Evolutionary conservation across 805 yeast genomes (phyloP), one percentile per base, ranked within the genome.

Genomic region (Millerozyma acaciae): DNA sequence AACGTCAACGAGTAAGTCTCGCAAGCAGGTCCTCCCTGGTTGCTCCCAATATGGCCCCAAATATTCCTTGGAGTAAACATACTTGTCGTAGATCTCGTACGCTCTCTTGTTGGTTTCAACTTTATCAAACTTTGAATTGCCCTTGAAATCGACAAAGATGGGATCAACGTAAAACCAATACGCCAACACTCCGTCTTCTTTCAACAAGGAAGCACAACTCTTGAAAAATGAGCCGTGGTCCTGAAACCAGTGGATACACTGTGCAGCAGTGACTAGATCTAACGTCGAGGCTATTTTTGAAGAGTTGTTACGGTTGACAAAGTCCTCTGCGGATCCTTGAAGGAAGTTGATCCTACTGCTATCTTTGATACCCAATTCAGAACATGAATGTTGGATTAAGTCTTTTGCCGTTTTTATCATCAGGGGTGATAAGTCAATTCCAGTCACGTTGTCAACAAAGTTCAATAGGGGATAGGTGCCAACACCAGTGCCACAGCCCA

Each of bases 21-120:
- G 60, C 21, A 89, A 55, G 9, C 72, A 59, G 5, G 50, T 34
- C 30, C 95, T 65, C 0, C 96, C 97, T 0, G 95, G 93, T 44
- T 81, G 83, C 47, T 85, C 84, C 97, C 97, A 89, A 50, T 76
- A 76, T 0, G 79, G 78, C 0, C 89, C 89, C 28, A 82, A 52
- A 27, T 50, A 60, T 2, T 55, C 49, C 0, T 71, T 63, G 17
- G 63, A 67, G 42, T 74, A 74, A 5, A 59, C 62, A 30, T 63
- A 55, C 26, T 65, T 56, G 26, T 55, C 47, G 58, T 70, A 63
- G 14, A 57, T 38, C 7, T 48, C 42, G 18, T 40, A 33, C 1
- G 63, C 61, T 24, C 35, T 48, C 15, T 43, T 21, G 10, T 57
- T 32, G 4, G 44, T 40, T 5, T 47, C 48, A 4, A 15, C 13